Evolutionary conservation across 176 grass and related monocot species (phyloP), one percentile per base, ranked within the genome.

Genomic region (Oryza punctata): DNA sequence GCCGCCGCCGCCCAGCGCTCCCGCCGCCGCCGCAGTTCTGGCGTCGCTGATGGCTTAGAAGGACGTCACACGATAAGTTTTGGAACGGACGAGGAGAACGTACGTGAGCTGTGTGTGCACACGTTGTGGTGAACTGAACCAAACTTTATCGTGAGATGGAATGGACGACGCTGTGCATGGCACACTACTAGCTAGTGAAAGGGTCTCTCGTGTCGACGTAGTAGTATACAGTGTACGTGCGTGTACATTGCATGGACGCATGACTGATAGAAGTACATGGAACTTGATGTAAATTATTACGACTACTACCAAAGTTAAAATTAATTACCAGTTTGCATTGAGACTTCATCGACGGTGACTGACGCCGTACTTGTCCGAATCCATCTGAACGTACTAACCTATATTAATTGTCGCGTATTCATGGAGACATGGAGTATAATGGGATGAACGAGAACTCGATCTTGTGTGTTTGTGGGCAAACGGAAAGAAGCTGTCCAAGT

Each of bases 1-100:
- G 54, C 43, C 81, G 18, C 63, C 24, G 12, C 21, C 32, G 63
- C 46, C 33, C 35, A 32, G 4, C 47, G 25, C 12, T 16, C 37
- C 50, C 50, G 50, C 24, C 35, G 5, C 35, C 18, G 67, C 57
- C 12, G 0, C 23, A 38, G 87, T 71, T 16, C 12, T 85, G 1
- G 88, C 73, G 12, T 90, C 88, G 16, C 73, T 86, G 5, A 90
- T 86, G 88, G 72, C 67, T 19, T 90, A 85, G 82, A 54, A 5
- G 9, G 18, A 3, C 68, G 73, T 26, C 18, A 21, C 57, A 33
- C 54, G 70, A 26, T 65, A 63, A 82, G 81, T 73, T 82, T 83
- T 65, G 60, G 59, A 83, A 74, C 27, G 59, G 81, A 50, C 29
- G 70, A 44, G 28, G 50, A 23, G 65, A n/a, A n/a, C n/a, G 28